Evolutionary conservation across 2,329 filamentous ascomycete genomes (phyloP).

Genomic region (Talaromyces sp.): DNA sequence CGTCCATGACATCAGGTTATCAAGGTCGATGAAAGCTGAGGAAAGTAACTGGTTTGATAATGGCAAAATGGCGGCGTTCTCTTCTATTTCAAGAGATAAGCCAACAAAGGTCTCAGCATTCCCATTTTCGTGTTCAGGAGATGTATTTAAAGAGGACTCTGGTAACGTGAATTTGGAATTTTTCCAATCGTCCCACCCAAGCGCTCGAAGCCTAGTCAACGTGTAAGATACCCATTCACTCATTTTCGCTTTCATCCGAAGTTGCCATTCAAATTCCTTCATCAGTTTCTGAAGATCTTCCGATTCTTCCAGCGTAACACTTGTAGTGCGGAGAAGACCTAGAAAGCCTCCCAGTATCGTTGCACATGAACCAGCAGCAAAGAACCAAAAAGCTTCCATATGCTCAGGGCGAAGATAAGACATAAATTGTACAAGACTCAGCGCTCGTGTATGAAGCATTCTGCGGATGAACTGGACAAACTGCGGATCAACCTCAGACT

Average conservation of each 20-base stretch:
- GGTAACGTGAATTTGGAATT: neutral
- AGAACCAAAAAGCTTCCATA: conserved; percentile 19
- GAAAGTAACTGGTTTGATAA: neutral
- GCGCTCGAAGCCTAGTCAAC: conserved; percentile 13
- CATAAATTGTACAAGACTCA: conserved; percentile 11
- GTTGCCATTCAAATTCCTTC: conserved; percentile 16
- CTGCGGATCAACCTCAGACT: neutral
- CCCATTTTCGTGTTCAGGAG: neutral
- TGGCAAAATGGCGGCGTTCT: neutral
- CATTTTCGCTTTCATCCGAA: conserved; percentile 17
- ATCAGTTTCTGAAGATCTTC: conserved; percentile 12
- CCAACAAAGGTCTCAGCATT: neutral
- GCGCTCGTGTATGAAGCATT: conserved; percentile 11
- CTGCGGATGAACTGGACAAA: conserved; percentile 12
- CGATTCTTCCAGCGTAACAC: conserved; percentile 11
- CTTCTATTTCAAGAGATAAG: neutral
- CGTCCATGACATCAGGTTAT: conserved; percentile 7
- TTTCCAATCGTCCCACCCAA: conserved; percentile 16
- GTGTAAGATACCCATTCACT: conserved; percentile 16
- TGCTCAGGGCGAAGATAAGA: conserved; percentile 14
- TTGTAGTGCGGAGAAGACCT: conserved; percentile 13
- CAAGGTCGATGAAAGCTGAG: neutral
- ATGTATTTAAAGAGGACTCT: neutral
- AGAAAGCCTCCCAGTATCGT: conserved; percentile 13
- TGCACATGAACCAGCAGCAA: conserved; percentile 14